A percentile compares a stretch with the other conserved stretches of the same genome.
phyloP scores from a whole-genome alignment of 768 basidiomycete species.

The Hydnum rufescens region DNA sequence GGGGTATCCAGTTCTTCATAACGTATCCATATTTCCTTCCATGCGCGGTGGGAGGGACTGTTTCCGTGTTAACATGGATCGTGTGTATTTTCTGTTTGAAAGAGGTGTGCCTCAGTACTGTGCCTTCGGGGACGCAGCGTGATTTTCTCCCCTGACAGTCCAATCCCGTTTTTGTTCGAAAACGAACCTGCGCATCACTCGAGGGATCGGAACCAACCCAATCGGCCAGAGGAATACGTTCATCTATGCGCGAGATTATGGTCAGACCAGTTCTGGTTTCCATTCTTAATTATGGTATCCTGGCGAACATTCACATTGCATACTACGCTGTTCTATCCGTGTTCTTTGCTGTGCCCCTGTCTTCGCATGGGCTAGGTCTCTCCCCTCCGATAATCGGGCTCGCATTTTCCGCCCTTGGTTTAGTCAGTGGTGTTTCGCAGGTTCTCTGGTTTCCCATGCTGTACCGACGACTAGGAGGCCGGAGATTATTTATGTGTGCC shows the following conservation, averaged over 20 bases:
- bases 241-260: conserved; percentile 6
- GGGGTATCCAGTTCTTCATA: conserved; percentile 2
- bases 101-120: conserved; percentile 5
- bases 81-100: conserved; percentile 2
- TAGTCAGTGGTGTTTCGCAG: neutral
- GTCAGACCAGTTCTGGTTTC: conserved; percentile 30
- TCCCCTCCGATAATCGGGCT: conserved; percentile 4
- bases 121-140: neutral
- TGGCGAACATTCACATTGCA: conserved; percentile 48
- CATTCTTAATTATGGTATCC: conserved; percentile 40
- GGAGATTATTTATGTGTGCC: neutral
- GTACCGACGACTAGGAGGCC: neutral
- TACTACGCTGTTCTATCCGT: conserved; percentile 42
- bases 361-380: conserved; percentile 6
- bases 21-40: conserved; percentile 12
- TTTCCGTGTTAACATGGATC: conserved; percentile 1
- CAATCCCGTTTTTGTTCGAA: neutral
- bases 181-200: neutral
- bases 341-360: conserved; percentile 8
- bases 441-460: neutral
- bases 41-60: conserved; percentile 3
- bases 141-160: neutral
- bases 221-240: neutral
- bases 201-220: conserved; percentile 1
- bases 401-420: conserved; percentile 1